Percentiles rank a stretch among this genome's conserved stretches.
phyloP scores from a whole-genome alignment of 1,284 basidiomycete genomes.

The Vanrija pseudolonga region DNA sequence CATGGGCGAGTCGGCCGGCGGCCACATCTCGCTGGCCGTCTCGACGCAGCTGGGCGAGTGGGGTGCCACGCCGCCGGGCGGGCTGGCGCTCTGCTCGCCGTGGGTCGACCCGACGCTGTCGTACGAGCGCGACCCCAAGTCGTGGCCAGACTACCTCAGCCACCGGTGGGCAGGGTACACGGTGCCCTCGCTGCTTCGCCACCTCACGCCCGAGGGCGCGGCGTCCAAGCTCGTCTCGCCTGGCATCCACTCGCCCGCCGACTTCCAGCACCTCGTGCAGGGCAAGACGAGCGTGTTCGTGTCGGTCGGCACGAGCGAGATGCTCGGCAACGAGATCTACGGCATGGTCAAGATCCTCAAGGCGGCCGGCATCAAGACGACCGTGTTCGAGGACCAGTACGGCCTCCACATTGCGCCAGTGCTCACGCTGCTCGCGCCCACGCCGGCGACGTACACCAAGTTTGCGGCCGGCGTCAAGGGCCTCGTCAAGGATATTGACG shows the following conservation, averaged over 20 bases:
- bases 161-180: neutral
- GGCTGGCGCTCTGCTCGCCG: neutral
- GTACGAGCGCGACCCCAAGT: neutral
- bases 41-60: neutral
- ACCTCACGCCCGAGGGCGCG: slow-evolving; percentile 8
- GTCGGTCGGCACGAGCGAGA: slow-evolving; percentile 37
- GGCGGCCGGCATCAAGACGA: slow-evolving; percentile 28
- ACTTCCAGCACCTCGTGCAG: slow-evolving; percentile 19
- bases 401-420: too few relatives aligned
- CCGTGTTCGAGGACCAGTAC: neutral
- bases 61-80: neutral
- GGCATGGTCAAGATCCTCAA: slow-evolving; percentile 30
- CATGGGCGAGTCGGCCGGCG: neutral
- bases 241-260: slow-evolving; percentile 7
- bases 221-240: slow-evolving; percentile 22
- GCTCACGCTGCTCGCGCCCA: too few relatives aligned
- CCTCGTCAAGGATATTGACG: too few relatives aligned
- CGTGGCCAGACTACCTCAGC: slow-evolving; percentile 15
- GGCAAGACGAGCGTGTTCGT: slow-evolving; percentile 23
- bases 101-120: neutral
- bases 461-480: too few relatives aligned
- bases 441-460: too few relatives aligned
- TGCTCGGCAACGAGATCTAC: slow-evolving; percentile 32
- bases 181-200: slow-evolving; percentile 15
- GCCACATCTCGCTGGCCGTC: neutral